Base-by-base conservation (phyloP, 768 basidiomycete genomes). In the Amyloporia xantha region DNA sequence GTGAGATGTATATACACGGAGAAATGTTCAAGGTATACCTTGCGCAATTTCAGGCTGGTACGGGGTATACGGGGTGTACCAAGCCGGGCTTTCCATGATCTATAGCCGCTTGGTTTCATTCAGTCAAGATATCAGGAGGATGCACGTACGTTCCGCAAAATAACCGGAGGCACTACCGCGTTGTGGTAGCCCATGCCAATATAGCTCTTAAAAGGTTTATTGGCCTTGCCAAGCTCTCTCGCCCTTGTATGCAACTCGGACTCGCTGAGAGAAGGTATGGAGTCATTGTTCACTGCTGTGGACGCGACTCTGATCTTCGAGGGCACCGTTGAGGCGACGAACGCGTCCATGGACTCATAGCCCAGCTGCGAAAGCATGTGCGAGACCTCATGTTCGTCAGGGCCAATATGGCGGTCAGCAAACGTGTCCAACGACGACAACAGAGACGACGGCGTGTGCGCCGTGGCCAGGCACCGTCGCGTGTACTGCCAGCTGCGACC, bases 1-100 rank as follows among this genome's bases (percentile, higher is more conserved):
- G n/a, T 21, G 41, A 17, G 33, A 27, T 54, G 9, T 17, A 19
- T 7, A 15, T 11, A 45, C 44, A 44, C 37, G 24, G 17, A 27
- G 25, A 38, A 17, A 21, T 20, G 11, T 24, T 27, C 11, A 35
- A 39, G 7, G 24, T 37, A 57, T 59, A 87, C 91, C 95, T 81
- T 99, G 95, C n/a, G 95, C 84, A 65, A 98, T 87, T 74, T 99
- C 95, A 1, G 95, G 93, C 61, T 96, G 92, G 68, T 94, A 94
- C 1, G 92, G 91, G 0, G 93, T 94, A 66, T 95, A 94, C 13
- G 86, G 91, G 5, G 94, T 97, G 67, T 97, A 98, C 95, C 95
- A 99, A 3, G 87, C 91, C 23, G 93, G 95, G 62, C 95, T 98
- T 68, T 99, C 94, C 72, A 86, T 82, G 52, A 91, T 71, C 89